Evolutionary conservation across 2,329 filamentous ascomycete species (phyloP), one percentile per base, ranked within the genome.

Genomic region (Penicillium fuscoglaucum): DNA sequence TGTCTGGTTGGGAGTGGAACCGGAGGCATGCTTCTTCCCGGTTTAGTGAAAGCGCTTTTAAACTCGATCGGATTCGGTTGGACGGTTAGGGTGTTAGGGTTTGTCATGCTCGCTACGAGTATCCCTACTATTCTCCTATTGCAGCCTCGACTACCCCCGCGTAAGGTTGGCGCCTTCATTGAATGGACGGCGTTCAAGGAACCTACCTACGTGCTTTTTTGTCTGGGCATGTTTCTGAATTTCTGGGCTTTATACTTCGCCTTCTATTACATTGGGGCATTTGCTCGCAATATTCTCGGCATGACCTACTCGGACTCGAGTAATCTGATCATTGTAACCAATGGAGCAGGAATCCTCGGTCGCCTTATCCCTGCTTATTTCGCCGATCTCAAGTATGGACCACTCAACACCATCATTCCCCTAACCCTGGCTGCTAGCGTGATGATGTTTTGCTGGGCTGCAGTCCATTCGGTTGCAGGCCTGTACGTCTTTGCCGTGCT

Each of bases 251-350:
- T 65, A 13, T 64, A 86, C 63, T 82, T 86, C 56, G 80, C 80
- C 5, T 86, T 85, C 65, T 87, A 83, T 72, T 88, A 87, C 70
- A 69, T 87, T 33, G 74, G 80, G 0, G 76, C 80, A 0, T 86
- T 79, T 67, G 73, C 74, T 3, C 76, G 79, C 35, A 81, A 75
- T n/a, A 67, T 70, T 7, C 65, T 79, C 21, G 63, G 64, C 6
- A 77, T 85, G 56, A 75, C 74, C 6, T 49, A 52, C 17, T 55
- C 43, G 17, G 77, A 82, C 6, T 81, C 82, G 2, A 79, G 86
- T 59, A 79, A 79, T 28, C 73, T 87, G 2, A 76, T 88, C 1
- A 74, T 88, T 46, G 79, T 86, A 19, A 78, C 82, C 15, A 86
- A 87, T 61, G 83, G 78, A 9, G 73, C 85, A 17, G 84, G 84